Conservation (phyloP, 257 asterid species). For the Solanum pennellii region DNA sequence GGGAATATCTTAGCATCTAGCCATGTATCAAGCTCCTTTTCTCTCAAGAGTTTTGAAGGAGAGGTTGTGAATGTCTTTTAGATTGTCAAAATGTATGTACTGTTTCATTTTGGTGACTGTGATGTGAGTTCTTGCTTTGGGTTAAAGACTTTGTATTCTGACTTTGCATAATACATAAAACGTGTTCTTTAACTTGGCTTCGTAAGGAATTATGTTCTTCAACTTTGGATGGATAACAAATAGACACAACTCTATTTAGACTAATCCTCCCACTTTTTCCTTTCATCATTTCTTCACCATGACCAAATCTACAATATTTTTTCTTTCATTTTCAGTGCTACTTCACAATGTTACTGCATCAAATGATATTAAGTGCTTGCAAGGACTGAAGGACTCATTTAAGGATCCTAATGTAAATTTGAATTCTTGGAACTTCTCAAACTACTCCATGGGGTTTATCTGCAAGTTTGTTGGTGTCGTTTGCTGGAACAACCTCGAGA, state of each 20-base stretch:
- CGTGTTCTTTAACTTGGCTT: no score
- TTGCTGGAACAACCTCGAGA: conserved; percentile 73
- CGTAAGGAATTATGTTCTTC: no score
- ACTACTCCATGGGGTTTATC: not conserved
- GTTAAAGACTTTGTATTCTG: not conserved
- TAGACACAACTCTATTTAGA: no score
- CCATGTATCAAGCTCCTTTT: not conserved
- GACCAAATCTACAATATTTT: not conserved
- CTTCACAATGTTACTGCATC: not conserved
- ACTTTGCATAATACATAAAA: no score
- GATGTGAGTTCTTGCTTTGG: not conserved
- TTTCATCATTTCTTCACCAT: not conserved
- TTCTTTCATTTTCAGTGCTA: not conserved
- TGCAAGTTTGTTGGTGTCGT: conserved; percentile 28
- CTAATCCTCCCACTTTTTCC: not conserved
- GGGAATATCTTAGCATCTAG: not conserved
- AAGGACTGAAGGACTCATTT: conserved; percentile 39
- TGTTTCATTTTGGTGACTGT: not conserved
- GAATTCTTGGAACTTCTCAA: conserved; percentile 14
- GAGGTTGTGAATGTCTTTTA: not conserved
- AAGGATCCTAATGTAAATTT: conserved; percentile 32
- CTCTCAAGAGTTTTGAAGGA: not conserved
- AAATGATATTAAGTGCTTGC: conserved; percentile 63
- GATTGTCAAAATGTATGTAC: not conserved
- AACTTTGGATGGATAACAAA: no score